Evolutionary conservation across 257 asterid genomes (phyloP).

Genomic region (Mitragyna speciosa): DNA sequence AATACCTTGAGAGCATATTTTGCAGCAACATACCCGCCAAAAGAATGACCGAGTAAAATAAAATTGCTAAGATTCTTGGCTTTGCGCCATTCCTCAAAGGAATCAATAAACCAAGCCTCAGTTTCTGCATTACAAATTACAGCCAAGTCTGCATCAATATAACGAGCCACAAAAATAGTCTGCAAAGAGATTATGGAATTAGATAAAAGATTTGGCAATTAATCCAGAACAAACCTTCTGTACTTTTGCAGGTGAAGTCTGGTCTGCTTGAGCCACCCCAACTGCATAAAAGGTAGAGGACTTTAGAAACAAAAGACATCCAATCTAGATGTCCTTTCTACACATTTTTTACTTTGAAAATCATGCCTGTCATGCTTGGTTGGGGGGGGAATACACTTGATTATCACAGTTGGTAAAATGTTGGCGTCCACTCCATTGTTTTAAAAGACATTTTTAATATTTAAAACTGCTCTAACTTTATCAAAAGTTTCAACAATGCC

Average conservation of each 20-base stretch:
- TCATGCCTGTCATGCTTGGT: background rate
- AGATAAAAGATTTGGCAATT: background rate
- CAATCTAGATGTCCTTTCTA: background rate
- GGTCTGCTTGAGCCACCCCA: constrained; percentile 99
- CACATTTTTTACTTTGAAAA: background rate
- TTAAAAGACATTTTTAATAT: no score
- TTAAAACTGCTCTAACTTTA: background rate
- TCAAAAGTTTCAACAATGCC: no score
- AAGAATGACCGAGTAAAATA: constrained; percentile 94
- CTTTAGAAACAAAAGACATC: background rate
- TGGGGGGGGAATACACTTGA: background rate
- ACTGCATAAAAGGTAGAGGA: constrained; percentile 43
- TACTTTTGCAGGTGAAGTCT: constrained; percentile 93
- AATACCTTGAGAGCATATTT: constrained; percentile 87
- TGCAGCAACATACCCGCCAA: constrained; percentile 95
- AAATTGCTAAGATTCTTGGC: constrained; percentile 79
- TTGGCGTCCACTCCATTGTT: background rate
- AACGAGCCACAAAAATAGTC: background rate
- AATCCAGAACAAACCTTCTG: constrained; percentile 66
- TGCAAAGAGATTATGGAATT: background rate
- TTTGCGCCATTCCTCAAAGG: constrained; percentile 97
- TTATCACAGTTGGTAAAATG: background rate
- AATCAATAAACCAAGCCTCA: constrained; percentile 81
- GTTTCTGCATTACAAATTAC: constrained; percentile 53
- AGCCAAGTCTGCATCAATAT: background rate